Conservation (phyloP, 441 rosid species). For the Aleurites moluccanus region DNA sequence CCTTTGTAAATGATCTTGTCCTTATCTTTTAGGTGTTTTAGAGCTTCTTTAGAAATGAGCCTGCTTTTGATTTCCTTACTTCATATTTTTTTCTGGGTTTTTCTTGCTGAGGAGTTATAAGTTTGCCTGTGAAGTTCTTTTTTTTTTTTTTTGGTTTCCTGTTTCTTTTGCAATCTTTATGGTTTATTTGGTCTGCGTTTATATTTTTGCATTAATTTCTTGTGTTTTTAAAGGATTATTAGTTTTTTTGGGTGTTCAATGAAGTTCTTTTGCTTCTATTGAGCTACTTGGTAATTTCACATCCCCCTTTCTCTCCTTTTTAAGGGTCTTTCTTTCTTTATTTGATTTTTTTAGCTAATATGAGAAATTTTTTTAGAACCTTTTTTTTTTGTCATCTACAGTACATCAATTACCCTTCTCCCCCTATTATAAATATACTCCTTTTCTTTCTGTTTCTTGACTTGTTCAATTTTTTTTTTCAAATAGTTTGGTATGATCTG, state of each 20-base stretch:
- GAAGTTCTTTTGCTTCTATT: background rate
- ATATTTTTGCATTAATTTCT: conserved; percentile 2
- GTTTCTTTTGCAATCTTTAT: background rate
- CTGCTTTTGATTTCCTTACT: background rate
- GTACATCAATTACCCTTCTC: background rate
- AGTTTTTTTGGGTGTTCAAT: background rate
- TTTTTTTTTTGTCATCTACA: background rate
- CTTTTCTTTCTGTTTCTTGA: background rate
- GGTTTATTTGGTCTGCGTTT: background rate
- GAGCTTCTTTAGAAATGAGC: background rate
- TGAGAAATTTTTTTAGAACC: background rate
- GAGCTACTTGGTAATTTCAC: background rate
- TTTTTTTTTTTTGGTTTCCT: background rate
- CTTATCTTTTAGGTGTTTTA: background rate
- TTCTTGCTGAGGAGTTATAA: background rate
- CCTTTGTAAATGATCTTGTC: background rate
- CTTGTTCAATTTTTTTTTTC: background rate
- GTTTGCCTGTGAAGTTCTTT: conserved; percentile 2
- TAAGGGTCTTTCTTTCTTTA: background rate
- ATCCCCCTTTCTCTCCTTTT: background rate
- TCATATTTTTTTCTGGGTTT: background rate
- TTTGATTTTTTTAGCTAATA: background rate
- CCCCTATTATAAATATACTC: background rate
- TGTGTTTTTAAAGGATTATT: background rate
- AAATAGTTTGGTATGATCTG: conserved; percentile 7